Evolutionary conservation across 495 filamentous ascomycete genomes (phyloP), one percentile per base, ranked within the genome.

Genomic region (Trypethelium eluteriae): DNA sequence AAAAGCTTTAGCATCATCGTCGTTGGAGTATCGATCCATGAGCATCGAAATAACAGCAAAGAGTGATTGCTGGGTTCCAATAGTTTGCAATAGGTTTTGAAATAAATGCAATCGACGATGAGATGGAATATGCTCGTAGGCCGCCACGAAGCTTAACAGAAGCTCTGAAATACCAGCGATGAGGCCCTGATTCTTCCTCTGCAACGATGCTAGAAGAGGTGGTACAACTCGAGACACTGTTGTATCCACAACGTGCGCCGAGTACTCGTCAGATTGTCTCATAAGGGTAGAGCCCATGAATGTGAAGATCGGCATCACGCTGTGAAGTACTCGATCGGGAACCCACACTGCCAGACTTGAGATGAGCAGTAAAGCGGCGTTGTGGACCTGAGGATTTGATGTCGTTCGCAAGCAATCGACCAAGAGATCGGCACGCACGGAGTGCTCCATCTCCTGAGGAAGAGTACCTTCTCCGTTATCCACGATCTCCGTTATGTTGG

Each of bases 261-360:
- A 98, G 76, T 94, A 97, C 49, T 97, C 93, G 72, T 98, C 94
- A 68, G 91, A 88, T 77, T 95, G 92, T 39, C 88, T 85, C 32
- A 98, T 83, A 10, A 96, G 86, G 36, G 89, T 93, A 38, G 87
- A 86, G 46, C 92, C 89, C 90, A 97, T 96, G 76, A 96, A 97
- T 0, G 94, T 97, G 77, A 98, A 98, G 44, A 98, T 93, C 5
- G 95, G 95, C 94, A 98, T 98, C 63, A 98, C 89, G 67, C 90
- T 96, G 74, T 98, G 93, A 63, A 98, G 82, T 10, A 98, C 89
- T 34, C 92, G 77, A 71, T 96, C 91, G 1, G 94, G 94, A 0
- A 89, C 88, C 70, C 91, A 89, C 47, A 85, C 85, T 39, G 94
- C 93, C 59, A 98, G 76, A 34, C 83, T 86, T 2, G 92, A 89